Evolutionary conservation across 352 stramenopile species (phyloP).

Genomic region (Phytophthora ramorum): DNA sequence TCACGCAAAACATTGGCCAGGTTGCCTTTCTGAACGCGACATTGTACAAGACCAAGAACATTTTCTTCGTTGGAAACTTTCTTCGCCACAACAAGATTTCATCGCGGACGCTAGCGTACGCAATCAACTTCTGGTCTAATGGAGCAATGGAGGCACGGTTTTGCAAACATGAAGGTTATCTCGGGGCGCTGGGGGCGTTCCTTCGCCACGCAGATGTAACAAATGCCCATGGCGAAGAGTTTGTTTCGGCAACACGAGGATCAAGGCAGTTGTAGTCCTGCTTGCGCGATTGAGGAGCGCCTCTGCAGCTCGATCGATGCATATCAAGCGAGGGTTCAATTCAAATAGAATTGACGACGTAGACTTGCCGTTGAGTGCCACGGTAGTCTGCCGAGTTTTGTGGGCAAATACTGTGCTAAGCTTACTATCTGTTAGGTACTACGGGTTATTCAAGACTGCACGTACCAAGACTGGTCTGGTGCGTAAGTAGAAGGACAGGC

Average conservation of each 20-base stretch:
- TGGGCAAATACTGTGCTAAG: too few species aligned
- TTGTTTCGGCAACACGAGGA: slow-evolving; percentile 50
- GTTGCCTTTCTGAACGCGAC: slow-evolving; percentile 98
- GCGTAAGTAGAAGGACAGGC: too few species aligned
- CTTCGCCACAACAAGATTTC: slow-evolving; percentile 98
- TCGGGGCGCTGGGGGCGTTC: slow-evolving; percentile 98
- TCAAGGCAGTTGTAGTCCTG: background rate
- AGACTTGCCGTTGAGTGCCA: too few species aligned
- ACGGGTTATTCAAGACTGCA: too few species aligned
- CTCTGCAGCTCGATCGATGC: too few species aligned
- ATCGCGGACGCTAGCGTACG: slow-evolving; percentile 91
- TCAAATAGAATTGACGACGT: too few species aligned
- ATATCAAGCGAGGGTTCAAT: too few species aligned
- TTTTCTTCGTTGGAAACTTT: slow-evolving; percentile 99
- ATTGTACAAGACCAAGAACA: slow-evolving; percentile 96
- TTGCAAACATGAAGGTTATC: slow-evolving; percentile 98
- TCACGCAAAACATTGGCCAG: slow-evolving; percentile 98
- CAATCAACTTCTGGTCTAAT: slow-evolving; percentile 99
- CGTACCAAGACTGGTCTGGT: too few species aligned
- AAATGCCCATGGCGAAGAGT: slow-evolving; percentile 72
- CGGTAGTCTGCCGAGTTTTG: too few species aligned
- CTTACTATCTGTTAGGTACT: too few species aligned
- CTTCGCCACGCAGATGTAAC: slow-evolving; percentile 85
- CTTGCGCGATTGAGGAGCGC: background rate
- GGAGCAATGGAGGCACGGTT: slow-evolving; percentile 93